phyloP scores from a whole-genome alignment of 352 stramenopile genomes.

The Phytophthora kernoviae region DNA sequence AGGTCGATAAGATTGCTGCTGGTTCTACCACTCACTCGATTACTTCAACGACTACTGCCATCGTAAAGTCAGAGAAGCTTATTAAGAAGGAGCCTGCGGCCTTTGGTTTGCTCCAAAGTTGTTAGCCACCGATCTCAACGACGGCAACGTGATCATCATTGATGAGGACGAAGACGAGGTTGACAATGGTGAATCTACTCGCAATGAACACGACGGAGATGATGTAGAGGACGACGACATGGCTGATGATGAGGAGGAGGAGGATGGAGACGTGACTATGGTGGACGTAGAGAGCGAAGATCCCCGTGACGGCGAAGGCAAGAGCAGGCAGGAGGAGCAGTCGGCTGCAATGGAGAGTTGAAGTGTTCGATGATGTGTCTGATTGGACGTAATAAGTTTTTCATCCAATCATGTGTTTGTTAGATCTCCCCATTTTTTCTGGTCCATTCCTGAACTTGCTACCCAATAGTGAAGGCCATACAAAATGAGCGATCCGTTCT shows the following conservation, averaged over 20 bases:
- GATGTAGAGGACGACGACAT: conserved; percentile 39
- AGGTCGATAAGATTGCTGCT: conserved; percentile 7
- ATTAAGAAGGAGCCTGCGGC: conserved; percentile 35
- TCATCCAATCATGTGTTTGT: conserved; percentile 30
- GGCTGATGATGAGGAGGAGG: conserved; percentile 43
- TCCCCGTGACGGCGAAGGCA: conserved; percentile 8
- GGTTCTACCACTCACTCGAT: not conserved
- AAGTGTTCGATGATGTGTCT: conserved; percentile 23
- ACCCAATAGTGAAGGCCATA: not conserved
- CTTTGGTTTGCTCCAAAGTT: conserved; percentile 51
- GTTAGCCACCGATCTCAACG: conserved; percentile 52
- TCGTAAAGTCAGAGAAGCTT: conserved; percentile 23
- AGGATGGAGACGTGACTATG: conserved; percentile 31
- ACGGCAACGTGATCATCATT: conserved; percentile 58
- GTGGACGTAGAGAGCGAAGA: conserved; percentile 18
- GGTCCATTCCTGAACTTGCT: conserved; percentile 13
- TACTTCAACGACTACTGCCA: not conserved
- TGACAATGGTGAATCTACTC: no score
- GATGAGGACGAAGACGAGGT: conserved; percentile 53
- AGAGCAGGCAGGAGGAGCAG: conserved; percentile 18
- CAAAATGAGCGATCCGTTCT: conserved; percentile 87
- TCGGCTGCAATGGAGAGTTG: conserved; percentile 37
- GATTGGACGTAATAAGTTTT: conserved; percentile 33
- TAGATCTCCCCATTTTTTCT: not conserved
- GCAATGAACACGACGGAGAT: conserved; percentile 21